These are phyloP conservation scores for Hyaloscypha hepaticicola DNA, from an alignment of 495 filamentous ascomycete species.

Conservation along the genomic window DNA sequence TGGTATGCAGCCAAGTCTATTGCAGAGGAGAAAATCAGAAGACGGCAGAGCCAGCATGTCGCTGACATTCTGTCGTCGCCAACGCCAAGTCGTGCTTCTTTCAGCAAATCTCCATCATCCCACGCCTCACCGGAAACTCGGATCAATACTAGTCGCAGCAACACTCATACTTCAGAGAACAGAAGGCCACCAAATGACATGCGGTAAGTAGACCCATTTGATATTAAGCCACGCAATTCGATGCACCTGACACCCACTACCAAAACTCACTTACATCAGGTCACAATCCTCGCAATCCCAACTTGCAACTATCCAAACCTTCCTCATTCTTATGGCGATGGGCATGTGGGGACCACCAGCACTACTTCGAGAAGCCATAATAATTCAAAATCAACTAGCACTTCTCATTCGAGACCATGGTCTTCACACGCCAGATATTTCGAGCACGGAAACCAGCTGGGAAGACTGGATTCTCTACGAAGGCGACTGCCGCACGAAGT, in stretches of 20 bases:
- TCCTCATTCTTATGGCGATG: conserved; percentile 55
- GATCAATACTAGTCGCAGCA: neutral
- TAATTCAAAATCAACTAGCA: conserved; percentile 53
- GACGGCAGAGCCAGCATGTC: conserved; percentile 51
- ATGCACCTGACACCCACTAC: too few relatives aligned
- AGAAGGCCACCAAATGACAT: neutral
- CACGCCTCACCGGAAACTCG: neutral
- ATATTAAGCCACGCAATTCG: too few relatives aligned
- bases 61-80: conserved; percentile 15
- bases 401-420: conserved; percentile 55
- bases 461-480: conserved; percentile 59
- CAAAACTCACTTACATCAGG: neutral
- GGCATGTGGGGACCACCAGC: conserved; percentile 57
- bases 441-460: conserved; percentile 43
- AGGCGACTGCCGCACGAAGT: conserved; percentile 52
- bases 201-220: neutral
- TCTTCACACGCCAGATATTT: conserved; percentile 40
- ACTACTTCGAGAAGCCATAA: conserved; percentile 55
- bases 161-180: neutral
- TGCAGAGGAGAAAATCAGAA: conserved; percentile 51
- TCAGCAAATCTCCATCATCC: conserved; percentile 3
- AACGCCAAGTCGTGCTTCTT: neutral
- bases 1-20: conserved; percentile 65
- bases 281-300: conserved; percentile 40
- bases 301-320: conserved; percentile 55